phyloP scores from a whole-genome alignment of 441 rosid genomes.

The Populus hybrid region DNA sequence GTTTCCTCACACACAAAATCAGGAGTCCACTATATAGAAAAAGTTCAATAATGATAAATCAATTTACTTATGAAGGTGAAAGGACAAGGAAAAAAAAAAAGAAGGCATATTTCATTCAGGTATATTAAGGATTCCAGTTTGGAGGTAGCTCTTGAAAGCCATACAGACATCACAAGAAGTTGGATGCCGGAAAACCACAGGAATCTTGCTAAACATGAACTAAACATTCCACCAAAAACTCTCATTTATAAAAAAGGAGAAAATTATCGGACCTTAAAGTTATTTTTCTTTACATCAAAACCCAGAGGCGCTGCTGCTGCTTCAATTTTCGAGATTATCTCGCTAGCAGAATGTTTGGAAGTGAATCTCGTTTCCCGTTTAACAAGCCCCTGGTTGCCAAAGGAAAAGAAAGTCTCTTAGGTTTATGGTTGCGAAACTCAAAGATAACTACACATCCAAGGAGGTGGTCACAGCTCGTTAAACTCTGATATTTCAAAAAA shows the following conservation, averaged over 20 bases:
- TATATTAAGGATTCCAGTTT: not conserved
- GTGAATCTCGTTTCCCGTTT: conserved; percentile 94
- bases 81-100: not conserved
- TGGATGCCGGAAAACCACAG: not conserved
- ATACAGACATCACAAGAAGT: not conserved
- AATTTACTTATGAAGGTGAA: not conserved
- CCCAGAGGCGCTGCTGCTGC: conserved; percentile 88
- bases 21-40: conserved; percentile 8
- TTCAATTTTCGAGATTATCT: conserved; percentile 92
- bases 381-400: conserved; percentile 72
- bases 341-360: conserved; percentile 81
- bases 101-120: not conserved
- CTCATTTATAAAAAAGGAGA: not conserved
- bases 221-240: not conserved
- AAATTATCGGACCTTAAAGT: conserved; percentile 62
- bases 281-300: conserved; percentile 89
- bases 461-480: not conserved
- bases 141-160: not conserved
- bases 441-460: not conserved
- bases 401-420: conserved; percentile 20
- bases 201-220: not conserved
- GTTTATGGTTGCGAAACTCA: conserved; percentile 8
- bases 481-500: not conserved
- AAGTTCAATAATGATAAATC: not conserved
- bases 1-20: conserved; percentile 2